These are phyloP conservation scores for Candida buenavistaensis DNA, from an alignment of 1,139 yeast species.

Conservation along the genomic window DNA sequence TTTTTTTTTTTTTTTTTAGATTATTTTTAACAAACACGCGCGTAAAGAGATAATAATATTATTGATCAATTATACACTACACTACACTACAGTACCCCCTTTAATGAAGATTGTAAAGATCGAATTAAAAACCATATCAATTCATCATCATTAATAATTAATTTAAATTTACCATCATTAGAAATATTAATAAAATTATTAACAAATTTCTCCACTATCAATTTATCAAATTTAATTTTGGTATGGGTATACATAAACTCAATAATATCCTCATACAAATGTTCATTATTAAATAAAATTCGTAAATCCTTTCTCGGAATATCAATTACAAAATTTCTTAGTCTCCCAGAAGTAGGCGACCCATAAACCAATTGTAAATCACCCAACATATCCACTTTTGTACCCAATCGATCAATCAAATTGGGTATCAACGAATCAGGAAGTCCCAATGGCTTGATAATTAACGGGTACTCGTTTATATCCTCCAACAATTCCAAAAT, in stretches of 20 bases:
- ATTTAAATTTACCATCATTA: constrained; percentile 14
- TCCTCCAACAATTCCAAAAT: constrained; percentile 12
- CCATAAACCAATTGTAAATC: constrained; percentile 19
- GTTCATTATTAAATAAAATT: constrained; percentile 10
- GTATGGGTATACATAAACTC: constrained; percentile 21
- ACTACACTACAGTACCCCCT: neutral
- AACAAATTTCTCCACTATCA: constrained; percentile 21
- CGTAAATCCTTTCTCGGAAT: constrained; percentile 24
- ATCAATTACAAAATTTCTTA: constrained; percentile 24
- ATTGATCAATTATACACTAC: neutral
- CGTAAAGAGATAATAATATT: too few relatives aligned
- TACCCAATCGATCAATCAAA: constrained; percentile 15
- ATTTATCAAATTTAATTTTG: constrained; percentile 21
- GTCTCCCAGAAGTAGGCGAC: constrained; percentile 12
- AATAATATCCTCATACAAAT: constrained; percentile 13
- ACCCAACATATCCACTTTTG: constrained; percentile 10
- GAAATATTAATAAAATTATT: constrained; percentile 18
- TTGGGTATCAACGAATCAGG: constrained; percentile 11
- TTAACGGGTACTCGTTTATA: constrained; percentile 15
- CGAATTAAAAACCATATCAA: constrained; percentile 14
- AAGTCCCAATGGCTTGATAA: constrained; percentile 16
- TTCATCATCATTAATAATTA: constrained; percentile 8
- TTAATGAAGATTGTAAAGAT: constrained; percentile 6
- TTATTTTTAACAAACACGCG: neutral
- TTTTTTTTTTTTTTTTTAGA: too few relatives aligned